These are phyloP conservation scores for Aphanocladium album DNA, from an alignment of 2,329 filamentous ascomycete genomes.

Conservation along the genomic window DNA sequence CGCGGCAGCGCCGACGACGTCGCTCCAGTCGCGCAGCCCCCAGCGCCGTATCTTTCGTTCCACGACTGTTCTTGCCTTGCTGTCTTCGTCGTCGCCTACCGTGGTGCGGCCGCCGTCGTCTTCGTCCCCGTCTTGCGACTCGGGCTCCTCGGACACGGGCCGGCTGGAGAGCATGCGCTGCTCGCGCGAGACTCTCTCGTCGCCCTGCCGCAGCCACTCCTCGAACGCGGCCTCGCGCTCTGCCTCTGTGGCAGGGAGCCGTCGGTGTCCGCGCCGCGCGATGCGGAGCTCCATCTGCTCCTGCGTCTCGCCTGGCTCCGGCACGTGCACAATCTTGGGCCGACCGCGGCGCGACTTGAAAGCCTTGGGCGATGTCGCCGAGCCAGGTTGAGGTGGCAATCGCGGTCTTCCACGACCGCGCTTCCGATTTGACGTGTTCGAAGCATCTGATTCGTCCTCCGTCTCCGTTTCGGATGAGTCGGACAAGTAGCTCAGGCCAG, in stretches of 20 bases:
- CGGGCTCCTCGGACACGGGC: conserved; percentile 11
- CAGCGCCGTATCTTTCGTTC: conserved; percentile 29
- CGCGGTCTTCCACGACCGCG: conserved; percentile 12
- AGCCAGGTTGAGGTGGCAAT: conserved; percentile 12
- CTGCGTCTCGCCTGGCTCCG: conserved; percentile 40
- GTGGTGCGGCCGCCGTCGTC: conserved; percentile 13
- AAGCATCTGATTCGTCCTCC: conserved; percentile 30
- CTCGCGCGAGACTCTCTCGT: conserved; percentile 21
- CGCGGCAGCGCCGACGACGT: conserved; percentile 74
- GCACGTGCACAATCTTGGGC: conserved; percentile 35
- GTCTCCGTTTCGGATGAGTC: conserved; percentile 30
- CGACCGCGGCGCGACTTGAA: conserved; percentile 29
- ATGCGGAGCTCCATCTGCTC: conserved; percentile 42
- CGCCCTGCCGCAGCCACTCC: conserved; percentile 28
- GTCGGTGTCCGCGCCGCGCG: conserved; percentile 37
- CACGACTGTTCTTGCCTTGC: conserved; percentile 16
- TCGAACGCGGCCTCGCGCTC: conserved; percentile 30
- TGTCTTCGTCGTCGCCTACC: conserved; percentile 17
- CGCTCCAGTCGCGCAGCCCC: conserved; percentile 72
- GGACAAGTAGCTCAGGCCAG: conserved; percentile 35
- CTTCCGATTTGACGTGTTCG: neutral
- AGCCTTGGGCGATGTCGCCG: conserved; percentile 1
- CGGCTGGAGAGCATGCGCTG: conserved; percentile 14
- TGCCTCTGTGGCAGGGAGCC: conserved; percentile 22
- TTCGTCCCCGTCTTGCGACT: conserved; percentile 14